Percentiles rank a stretch among this genome's conserved stretches.
phyloP scores from a whole-genome alignment of 2,329 filamentous ascomycete genomes.

The Penicillium sp. region DNA sequence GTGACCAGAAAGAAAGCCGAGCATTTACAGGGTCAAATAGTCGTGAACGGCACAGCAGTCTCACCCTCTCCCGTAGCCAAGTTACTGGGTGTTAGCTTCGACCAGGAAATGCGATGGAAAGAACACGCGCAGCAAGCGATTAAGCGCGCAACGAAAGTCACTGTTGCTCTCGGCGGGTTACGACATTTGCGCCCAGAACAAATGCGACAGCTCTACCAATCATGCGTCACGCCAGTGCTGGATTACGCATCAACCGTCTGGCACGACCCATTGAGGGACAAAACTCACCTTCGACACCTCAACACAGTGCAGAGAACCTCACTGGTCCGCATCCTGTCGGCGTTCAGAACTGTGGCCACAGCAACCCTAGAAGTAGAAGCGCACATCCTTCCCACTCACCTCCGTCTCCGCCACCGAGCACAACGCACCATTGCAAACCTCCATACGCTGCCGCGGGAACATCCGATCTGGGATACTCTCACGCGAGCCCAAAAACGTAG shows the following conservation, averaged over 20 bases:
- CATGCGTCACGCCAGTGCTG: constrained; percentile 22
- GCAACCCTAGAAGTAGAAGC: constrained; percentile 26
- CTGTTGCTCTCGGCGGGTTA: constrained; percentile 18
- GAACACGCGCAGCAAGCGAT: constrained; percentile 21
- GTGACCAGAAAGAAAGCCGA: constrained; percentile 24
- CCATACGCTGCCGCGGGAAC: constrained; percentile 21
- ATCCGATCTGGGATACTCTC: constrained; percentile 20
- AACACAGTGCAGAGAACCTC: constrained; percentile 22
- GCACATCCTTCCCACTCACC: constrained; percentile 18
- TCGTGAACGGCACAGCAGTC: constrained; percentile 16
- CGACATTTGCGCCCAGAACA: constrained; percentile 24
- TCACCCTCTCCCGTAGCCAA: constrained; percentile 21
- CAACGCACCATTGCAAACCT: constrained; percentile 20
- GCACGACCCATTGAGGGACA: constrained; percentile 26
- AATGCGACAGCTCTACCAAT: constrained; percentile 29
- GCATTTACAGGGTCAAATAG: constrained; percentile 15
- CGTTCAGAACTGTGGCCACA: constrained; percentile 23
- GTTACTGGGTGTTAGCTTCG: constrained; percentile 28
- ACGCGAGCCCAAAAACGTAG: constrained; percentile 17
- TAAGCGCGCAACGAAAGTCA: constrained; percentile 20
- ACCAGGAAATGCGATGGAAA: constrained; percentile 7
- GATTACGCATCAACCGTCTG: constrained; percentile 28
- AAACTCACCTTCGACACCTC: constrained; percentile 20
- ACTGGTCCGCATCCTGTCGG: constrained; percentile 24
- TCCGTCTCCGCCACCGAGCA: constrained; percentile 17